Evolutionary conservation across 2,329 filamentous ascomycete species (phyloP).

Genomic region (Calonectria pseudoreteaudii): DNA sequence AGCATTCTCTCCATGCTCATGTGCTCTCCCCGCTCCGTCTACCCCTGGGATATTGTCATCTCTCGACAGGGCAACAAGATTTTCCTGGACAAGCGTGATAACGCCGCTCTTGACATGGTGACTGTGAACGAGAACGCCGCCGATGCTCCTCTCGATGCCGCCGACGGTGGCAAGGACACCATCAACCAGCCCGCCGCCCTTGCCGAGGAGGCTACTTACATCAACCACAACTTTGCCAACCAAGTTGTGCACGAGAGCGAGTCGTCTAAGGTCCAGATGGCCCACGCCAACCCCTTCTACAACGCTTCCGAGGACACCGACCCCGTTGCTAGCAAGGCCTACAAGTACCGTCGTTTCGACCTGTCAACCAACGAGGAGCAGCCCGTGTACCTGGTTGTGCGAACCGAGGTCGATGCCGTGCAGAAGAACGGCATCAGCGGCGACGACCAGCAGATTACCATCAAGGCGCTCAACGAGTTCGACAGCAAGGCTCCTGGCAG

Average conservation of each 20-base stretch:
- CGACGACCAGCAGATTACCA: slow-evolving; percentile 89
- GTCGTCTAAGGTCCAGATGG: slow-evolving; percentile 82
- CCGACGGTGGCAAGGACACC: slow-evolving; percentile 91
- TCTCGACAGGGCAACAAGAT: slow-evolving; percentile 94
- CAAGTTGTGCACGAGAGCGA: slow-evolving; percentile 91
- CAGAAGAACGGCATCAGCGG: slow-evolving; percentile 94
- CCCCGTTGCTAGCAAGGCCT: slow-evolving; percentile 93
- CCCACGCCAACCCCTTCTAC: slow-evolving; percentile 96
- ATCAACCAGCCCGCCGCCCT: slow-evolving; percentile 95
- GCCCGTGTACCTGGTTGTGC: slow-evolving; percentile 91
- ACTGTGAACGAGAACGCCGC: slow-evolving; percentile 99
- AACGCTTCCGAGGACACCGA: slow-evolving; percentile 93
- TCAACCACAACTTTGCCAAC: slow-evolving; percentile 99
- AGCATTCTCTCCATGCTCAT: slow-evolving; percentile 99
- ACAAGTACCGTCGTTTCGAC: slow-evolving; percentile 98
- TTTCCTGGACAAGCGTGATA: slow-evolving; percentile 98
- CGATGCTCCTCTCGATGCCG: slow-evolving; percentile 90
- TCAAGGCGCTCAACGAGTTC: slow-evolving; percentile 99
- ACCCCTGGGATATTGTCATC: slow-evolving; percentile 98
- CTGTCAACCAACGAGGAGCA: slow-evolving; percentile 95
- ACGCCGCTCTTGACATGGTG: slow-evolving; percentile 94
- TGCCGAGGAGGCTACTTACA: slow-evolving; percentile 97
- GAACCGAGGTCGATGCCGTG: slow-evolving; percentile 94
- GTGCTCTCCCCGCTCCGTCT: slow-evolving; percentile 96
- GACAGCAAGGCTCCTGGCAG: slow-evolving; percentile 97